phyloP scores from a whole-genome alignment of 192 early-diverging fungal genomes.

The Mortierella claussenii region DNA sequence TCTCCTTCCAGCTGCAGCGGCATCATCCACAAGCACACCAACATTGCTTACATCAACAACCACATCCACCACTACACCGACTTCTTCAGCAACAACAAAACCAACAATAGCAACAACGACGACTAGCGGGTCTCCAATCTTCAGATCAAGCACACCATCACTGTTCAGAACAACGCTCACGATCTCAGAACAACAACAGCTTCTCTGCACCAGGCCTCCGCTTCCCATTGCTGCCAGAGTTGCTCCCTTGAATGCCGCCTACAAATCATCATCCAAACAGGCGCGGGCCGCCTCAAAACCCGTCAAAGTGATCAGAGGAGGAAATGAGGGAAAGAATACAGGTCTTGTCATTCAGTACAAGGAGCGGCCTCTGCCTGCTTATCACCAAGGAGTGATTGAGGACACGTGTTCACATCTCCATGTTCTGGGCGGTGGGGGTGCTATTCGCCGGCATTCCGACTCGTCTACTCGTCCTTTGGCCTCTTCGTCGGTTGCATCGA shows the following conservation, averaged over 20 bases:
- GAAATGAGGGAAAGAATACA: background rate
- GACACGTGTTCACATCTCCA: constrained; percentile 49
- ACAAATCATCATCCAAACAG: constrained; percentile 1
- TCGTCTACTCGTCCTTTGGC: constrained; percentile 4
- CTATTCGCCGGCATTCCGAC: constrained; percentile 35
- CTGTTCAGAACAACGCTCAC: background rate
- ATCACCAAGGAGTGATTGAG: constrained; percentile 28
- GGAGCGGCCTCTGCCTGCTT: constrained; percentile 23
- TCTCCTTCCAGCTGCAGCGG: constrained; percentile 4
- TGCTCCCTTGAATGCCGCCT: constrained; percentile 8
- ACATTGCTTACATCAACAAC: background rate
- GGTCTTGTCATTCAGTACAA: constrained; percentile 10
- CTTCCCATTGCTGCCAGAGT: constrained; percentile 23
- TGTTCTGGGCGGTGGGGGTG: background rate
- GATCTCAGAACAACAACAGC: background rate
- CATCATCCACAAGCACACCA: background rate
- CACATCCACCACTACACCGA: background rate
- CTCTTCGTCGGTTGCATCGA: background rate
- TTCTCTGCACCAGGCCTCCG: constrained; percentile 16
- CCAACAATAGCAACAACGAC: no score
- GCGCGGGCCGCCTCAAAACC: background rate
- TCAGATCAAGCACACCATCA: constrained; percentile 1
- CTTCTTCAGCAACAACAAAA: background rate
- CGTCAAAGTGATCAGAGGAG: background rate
- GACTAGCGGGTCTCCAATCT: no score